Evolutionary conservation across 2,329 filamentous ascomycete species (phyloP).

Genomic region (Trichoderma semiorbis): DNA sequence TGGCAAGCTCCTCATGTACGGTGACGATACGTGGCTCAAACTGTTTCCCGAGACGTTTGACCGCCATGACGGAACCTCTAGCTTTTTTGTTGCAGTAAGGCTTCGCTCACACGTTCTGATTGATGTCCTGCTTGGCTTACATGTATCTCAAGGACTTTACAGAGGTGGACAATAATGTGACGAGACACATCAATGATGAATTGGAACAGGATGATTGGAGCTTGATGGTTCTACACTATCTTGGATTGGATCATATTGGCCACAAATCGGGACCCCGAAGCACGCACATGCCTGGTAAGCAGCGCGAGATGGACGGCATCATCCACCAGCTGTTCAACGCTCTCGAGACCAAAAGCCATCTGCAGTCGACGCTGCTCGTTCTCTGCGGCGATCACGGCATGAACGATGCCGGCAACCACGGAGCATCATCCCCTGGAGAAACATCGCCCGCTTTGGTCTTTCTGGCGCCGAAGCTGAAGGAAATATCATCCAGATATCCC

Average conservation of each 20-base stretch:
- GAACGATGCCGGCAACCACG: conserved; percentile 97
- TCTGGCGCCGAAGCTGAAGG: conserved; percentile 75
- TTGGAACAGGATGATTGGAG: conserved; percentile 80
- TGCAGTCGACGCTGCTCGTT: conserved; percentile 76
- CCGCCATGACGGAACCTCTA: conserved; percentile 86
- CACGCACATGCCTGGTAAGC: conserved; percentile 88
- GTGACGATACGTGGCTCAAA: conserved; percentile 98
- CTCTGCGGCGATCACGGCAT: conserved; percentile 97
- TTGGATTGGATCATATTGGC: conserved; percentile 94
- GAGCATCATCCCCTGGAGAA: conserved; percentile 88
- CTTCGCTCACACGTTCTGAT: background rate
- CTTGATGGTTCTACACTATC: conserved; percentile 89
- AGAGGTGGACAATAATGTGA: conserved; percentile 97
- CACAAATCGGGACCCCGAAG: conserved; percentile 91
- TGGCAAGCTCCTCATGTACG: conserved; percentile 88
- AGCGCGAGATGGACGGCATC: conserved; percentile 87
- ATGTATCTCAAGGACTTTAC: conserved; percentile 72
- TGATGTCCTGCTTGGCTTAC: background rate
- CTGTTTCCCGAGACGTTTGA: conserved; percentile 88
- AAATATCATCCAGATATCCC: conserved; percentile 42
- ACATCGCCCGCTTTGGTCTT: conserved; percentile 92
- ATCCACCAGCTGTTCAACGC: conserved; percentile 72
- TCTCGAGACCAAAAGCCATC: conserved; percentile 66
- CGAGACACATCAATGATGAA: conserved; percentile 78
- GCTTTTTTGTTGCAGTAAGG: conserved; percentile 94